phyloP scores from a whole-genome alignment of 495 filamentous ascomycete genomes.

The Barbatosphaeria neglecta region DNA sequence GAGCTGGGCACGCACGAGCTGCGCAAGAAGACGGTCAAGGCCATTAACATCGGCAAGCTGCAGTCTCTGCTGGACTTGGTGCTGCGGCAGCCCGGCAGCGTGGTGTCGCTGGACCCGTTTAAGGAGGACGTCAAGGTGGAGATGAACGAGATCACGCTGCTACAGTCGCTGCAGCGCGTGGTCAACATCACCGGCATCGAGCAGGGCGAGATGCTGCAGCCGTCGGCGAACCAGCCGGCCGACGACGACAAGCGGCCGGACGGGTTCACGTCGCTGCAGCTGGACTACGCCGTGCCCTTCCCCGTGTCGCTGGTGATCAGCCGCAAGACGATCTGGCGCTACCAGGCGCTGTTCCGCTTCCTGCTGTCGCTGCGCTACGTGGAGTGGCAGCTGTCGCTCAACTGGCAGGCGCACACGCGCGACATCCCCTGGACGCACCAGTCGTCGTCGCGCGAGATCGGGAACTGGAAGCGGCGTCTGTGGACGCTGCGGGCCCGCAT shows the following conservation, averaged over 20 bases:
- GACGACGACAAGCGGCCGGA: slow-evolving; percentile 78
- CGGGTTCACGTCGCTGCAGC: slow-evolving; percentile 82
- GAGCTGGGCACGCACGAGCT: slow-evolving; percentile 82
- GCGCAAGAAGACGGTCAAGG: slow-evolving; percentile 77
- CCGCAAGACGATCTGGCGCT: slow-evolving; percentile 87
- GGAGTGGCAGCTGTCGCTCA: slow-evolving; percentile 68
- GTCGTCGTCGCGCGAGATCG: slow-evolving; percentile 58
- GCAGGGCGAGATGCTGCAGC: slow-evolving; percentile 59
- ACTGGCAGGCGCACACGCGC: slow-evolving; percentile 84
- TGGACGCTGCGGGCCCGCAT: slow-evolving; percentile 90
- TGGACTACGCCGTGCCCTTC: slow-evolving; percentile 91
- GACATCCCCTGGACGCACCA: slow-evolving; percentile 75
- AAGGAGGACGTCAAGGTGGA: slow-evolving; percentile 95
- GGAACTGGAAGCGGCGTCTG: slow-evolving; percentile 84
- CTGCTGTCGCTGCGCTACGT: slow-evolving; percentile 78
- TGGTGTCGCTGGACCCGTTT: slow-evolving; percentile 88
- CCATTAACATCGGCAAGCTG: slow-evolving; percentile 82
- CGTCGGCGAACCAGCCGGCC: slow-evolving; percentile 33
- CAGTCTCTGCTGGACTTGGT: slow-evolving; percentile 92
- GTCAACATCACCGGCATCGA: slow-evolving; percentile 92
- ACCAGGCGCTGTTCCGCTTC: slow-evolving; percentile 92
- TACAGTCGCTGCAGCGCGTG: slow-evolving; percentile 87
- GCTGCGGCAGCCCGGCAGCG: slow-evolving; percentile 84
- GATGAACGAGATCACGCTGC: slow-evolving; percentile 90
- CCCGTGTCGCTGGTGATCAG: slow-evolving; percentile 94